These are phyloP conservation scores for barrel medic (Medicago truncatula) DNA, from an alignment of 306 rosid genomes.

Conservation along the genomic window DNA sequence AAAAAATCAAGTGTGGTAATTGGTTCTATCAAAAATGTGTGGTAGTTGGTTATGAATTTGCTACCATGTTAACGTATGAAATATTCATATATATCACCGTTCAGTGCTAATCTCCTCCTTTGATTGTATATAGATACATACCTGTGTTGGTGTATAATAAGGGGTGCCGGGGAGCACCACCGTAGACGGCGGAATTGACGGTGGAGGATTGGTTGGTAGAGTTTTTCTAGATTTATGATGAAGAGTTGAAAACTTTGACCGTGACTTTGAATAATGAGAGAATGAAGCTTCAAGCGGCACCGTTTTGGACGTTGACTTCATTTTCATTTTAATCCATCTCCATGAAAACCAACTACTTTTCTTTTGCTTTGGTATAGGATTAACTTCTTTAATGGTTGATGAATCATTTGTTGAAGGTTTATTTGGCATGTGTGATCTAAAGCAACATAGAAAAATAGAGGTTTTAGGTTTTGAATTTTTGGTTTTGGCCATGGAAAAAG, in stretches of 20 bases:
- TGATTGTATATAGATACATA: neutral
- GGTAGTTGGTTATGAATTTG: too few relatives aligned
- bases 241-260: conserved; percentile 46
- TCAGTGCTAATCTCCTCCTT: too few relatives aligned
- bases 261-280: conserved; percentile 38
- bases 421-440: conserved; percentile 37
- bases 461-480: conserved; percentile 38
- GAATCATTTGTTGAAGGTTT: neutral
- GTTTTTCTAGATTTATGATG: conserved; percentile 12
- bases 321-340: conserved; percentile 36
- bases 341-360: conserved; percentile 45
- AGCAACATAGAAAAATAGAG: conserved; percentile 52
- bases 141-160: conserved; percentile 49
- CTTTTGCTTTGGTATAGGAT: conserved; percentile 11
- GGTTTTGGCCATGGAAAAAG: conserved; percentile 62
- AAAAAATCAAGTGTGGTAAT: too few relatives aligned
- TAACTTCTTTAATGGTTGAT: neutral
- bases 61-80: too few relatives aligned
- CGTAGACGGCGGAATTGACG: conserved; percentile 29
- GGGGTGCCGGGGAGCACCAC: conserved; percentile 38
- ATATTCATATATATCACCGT: too few relatives aligned
- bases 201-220: conserved; percentile 10
- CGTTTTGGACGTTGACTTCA: conserved; percentile 53
- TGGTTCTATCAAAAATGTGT: too few relatives aligned
- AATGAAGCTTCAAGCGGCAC: conserved; percentile 59